Conservation (phyloP, 345 rosid species). For the Camelina sativa region DNA sequence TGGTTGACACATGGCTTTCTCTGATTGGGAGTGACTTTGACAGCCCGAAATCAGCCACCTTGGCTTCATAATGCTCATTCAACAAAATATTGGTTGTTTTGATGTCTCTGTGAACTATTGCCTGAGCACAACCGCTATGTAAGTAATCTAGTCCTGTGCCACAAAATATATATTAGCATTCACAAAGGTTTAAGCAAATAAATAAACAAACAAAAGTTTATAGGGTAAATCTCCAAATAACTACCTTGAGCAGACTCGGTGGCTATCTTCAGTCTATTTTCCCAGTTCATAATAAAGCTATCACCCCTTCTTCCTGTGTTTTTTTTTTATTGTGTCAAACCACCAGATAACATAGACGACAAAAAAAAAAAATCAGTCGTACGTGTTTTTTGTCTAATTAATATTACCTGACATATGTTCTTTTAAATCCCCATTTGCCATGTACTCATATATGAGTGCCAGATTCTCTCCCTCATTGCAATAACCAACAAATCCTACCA, state of each 20-base stretch:
- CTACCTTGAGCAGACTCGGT: background rate
- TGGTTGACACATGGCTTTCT: background rate
- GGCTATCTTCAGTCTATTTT: background rate
- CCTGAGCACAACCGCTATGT: background rate
- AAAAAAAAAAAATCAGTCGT: background rate
- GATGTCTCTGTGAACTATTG: background rate
- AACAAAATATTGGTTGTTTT: conserved; percentile 43
- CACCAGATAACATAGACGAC: background rate
- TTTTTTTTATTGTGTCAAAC: background rate
- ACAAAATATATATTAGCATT: background rate
- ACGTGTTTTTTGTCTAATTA: background rate
- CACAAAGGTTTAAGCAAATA: background rate
- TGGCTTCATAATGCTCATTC: conserved; percentile 52
- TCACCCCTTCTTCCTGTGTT: background rate
- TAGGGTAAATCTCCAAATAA: background rate
- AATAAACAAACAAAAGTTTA: background rate
- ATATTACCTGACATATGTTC: background rate
- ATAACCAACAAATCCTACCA: background rate
- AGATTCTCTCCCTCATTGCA: conserved; percentile 2
- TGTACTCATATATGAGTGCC: conserved; percentile 10
- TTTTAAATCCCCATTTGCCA: background rate
- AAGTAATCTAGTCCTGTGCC: background rate
- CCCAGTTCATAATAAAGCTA: background rate
- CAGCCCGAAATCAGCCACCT: conserved; percentile 44
- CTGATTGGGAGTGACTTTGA: background rate